A percentile compares a stretch with the other conserved stretches of the same genome.
Conservation (phyloP, 1,284 basidiomycete species). For the Coriolopsis trogii region DNA sequence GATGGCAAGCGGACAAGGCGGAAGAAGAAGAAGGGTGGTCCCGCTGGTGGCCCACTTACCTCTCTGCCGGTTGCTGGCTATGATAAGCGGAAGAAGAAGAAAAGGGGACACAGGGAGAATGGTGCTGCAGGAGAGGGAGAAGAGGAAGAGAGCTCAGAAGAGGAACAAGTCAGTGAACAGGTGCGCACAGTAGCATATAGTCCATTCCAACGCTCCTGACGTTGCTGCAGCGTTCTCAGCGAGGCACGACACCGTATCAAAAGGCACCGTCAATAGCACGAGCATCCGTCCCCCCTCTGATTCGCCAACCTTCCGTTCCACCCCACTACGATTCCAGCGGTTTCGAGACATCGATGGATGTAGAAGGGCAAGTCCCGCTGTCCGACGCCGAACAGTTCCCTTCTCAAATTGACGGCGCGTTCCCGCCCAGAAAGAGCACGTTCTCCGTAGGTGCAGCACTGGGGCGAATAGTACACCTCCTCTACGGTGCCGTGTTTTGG, state of each 20-base stretch:
- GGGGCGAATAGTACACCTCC: constrained; percentile 46
- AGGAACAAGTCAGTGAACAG: constrained; percentile 38
- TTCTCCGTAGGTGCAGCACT: constrained; percentile 52
- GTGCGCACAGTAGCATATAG: constrained; percentile 21
- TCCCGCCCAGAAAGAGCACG: constrained; percentile 25
- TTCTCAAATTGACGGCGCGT: constrained; percentile 35
- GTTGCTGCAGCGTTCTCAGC: constrained; percentile 27
- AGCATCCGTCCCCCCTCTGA: constrained; percentile 38
- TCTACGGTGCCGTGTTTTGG: constrained; percentile 30
- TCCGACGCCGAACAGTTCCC: constrained; percentile 52
- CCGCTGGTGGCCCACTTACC: constrained; percentile 57
- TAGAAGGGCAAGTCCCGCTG: constrained; percentile 58
- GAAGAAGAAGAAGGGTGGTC: constrained; percentile 56
- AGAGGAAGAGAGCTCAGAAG: constrained; percentile 45
- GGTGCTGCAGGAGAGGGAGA: constrained; percentile 38
- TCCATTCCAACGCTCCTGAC: background rate
- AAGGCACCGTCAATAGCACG: constrained; percentile 35
- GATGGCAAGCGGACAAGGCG: constrained; percentile 53
- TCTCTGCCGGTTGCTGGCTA: constrained; percentile 65
- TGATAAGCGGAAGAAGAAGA: constrained; percentile 55
- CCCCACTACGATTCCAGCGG: constrained; percentile 30
- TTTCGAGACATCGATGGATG: constrained; percentile 46
- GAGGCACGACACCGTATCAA: constrained; percentile 18
- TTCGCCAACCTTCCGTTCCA: constrained; percentile 32
- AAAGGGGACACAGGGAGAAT: constrained; percentile 36